phyloP scores from a whole-genome alignment of 2,329 filamentous ascomycete species.

The Neofusicoccum laricinum region DNA sequence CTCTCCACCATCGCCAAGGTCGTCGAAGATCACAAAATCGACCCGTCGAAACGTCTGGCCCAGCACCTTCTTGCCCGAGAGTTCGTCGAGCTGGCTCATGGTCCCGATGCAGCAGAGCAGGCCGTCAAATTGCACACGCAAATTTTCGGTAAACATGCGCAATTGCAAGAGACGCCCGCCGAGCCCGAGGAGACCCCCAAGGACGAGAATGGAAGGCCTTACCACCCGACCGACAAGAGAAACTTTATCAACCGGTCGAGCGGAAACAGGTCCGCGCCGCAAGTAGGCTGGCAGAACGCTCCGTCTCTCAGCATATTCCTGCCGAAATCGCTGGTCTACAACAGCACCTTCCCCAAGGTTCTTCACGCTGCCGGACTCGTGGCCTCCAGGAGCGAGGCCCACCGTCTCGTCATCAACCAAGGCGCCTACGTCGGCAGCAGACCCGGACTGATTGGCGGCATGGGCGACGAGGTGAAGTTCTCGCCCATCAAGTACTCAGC shows the following conservation, averaged over 20 bases:
- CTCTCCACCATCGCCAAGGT: slow-evolving; percentile 62
- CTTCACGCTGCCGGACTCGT: slow-evolving; percentile 60
- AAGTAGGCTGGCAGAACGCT: not conserved
- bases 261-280: slow-evolving; percentile 26
- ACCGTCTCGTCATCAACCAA: slow-evolving; percentile 54
- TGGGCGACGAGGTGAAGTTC: slow-evolving; percentile 57
- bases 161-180: not conserved
- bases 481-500: slow-evolving; percentile 60
- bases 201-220: not conserved
- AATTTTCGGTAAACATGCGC: slow-evolving; percentile 33
- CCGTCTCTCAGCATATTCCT: slow-evolving; percentile 47
- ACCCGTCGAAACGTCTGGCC: slow-evolving; percentile 70
- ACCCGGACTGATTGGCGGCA: slow-evolving; percentile 42
- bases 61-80: slow-evolving; percentile 83
- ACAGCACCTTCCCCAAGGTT: slow-evolving; percentile 57
- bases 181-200: not conserved
- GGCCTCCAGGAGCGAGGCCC: slow-evolving; percentile 55
- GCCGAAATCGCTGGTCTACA: slow-evolving; percentile 54
- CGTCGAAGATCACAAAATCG: slow-evolving; percentile 64
- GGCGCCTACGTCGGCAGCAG: slow-evolving; percentile 61
- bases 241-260: slow-evolving; percentile 31
- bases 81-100: slow-evolving; percentile 77
- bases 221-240: not conserved
- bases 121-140: slow-evolving; percentile 58
- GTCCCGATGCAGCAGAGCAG: slow-evolving; percentile 59